Conservation (phyloP, 306 rosid species). For the Gastrolobium villosum region DNA sequence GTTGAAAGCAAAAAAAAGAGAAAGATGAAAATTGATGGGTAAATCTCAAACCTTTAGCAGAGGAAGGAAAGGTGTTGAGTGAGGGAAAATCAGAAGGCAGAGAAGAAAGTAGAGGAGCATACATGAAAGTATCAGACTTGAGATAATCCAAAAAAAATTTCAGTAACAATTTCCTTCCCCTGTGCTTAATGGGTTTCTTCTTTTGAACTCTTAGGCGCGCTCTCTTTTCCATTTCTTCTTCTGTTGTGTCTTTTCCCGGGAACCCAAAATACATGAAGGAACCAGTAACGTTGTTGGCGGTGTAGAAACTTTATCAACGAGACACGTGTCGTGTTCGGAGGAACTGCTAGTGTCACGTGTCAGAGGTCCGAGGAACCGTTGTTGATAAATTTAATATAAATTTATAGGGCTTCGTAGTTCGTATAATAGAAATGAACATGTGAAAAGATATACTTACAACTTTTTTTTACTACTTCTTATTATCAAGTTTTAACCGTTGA, state of each 20-base stretch:
- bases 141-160: conserved; percentile 63
- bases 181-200: conserved; percentile 52
- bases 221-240: conserved; percentile 57
- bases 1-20: background rate
- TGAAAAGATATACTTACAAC: too few species aligned
- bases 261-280: background rate
- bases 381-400: too few species aligned
- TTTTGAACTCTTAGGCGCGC: conserved; percentile 40
- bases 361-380: too few species aligned
- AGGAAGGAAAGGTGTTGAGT: conserved; percentile 26
- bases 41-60: conserved; percentile 43
- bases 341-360: conserved; percentile 42
- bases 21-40: background rate
- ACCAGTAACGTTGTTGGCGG: conserved; percentile 43
- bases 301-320: conserved; percentile 33
- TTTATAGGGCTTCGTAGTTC: too few species aligned
- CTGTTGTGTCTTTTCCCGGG: background rate
- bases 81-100: conserved; percentile 38
- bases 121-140: conserved; percentile 65
- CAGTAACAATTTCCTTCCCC: conserved; percentile 53
- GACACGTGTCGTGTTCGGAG: conserved; percentile 48
- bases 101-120: conserved; percentile 68
- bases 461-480: too few species aligned
- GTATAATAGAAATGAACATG: too few species aligned
- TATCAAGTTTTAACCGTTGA: too few species aligned